A percentile compares a stretch with the other conserved stretches of the same genome.
Conservation (phyloP, 148 eudicot species). For the Salicornia ramosissima region DNA sequence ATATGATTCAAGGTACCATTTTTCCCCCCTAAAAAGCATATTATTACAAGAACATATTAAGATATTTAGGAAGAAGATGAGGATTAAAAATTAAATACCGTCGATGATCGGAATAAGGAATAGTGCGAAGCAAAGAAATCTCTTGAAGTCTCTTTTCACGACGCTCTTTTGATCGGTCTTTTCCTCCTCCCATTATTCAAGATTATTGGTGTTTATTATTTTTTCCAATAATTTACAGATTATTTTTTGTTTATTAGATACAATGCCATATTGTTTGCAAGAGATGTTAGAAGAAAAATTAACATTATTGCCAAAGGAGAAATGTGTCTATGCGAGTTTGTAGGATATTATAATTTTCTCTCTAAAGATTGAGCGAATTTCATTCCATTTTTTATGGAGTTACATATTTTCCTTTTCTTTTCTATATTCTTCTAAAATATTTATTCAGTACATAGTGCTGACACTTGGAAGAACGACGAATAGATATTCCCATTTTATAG, state of each 20-base stretch:
- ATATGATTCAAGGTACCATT: too few relatives aligned
- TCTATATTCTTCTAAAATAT: neutral
- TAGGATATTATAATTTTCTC: neutral
- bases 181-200: constrained; percentile 42
- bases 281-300: neutral
- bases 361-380: neutral
- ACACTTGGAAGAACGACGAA: too few relatives aligned
- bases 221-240: neutral
- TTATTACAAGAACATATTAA: neutral
- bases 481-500: too few relatives aligned
- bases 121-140: constrained; percentile 85
- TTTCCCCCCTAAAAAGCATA: too few relatives aligned
- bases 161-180: constrained; percentile 53
- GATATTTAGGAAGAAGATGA: neutral
- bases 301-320: neutral
- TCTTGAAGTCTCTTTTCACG: constrained; percentile 79
- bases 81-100: constrained; percentile 31
- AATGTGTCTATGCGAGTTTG: neutral
- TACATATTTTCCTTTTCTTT: neutral
- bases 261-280: neutral
- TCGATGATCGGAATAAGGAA: constrained; percentile 88
- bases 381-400: neutral
- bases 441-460: too few relatives aligned
- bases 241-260: too few relatives aligned
- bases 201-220: neutral